Evolutionary conservation across 2,329 filamentous ascomycete genomes (phyloP).

Genomic region (Xenosphaeropsis pyriputrescens): DNA sequence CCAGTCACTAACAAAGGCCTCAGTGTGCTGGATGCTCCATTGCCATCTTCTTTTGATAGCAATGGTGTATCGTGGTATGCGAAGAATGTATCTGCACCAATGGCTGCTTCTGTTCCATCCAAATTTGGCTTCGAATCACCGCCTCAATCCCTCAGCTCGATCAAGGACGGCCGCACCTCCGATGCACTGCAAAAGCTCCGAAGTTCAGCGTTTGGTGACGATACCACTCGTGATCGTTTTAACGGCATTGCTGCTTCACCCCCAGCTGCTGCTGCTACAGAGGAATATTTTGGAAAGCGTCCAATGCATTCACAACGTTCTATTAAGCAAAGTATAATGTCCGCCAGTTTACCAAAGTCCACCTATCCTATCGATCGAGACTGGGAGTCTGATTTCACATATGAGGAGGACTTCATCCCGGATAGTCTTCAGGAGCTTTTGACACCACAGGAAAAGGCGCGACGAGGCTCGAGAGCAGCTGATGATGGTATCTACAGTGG

Average conservation of each 20-base stretch:
- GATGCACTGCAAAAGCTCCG: conserved; percentile 51
- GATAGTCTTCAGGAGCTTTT: conserved; percentile 51
- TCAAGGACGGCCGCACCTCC: conserved; percentile 43
- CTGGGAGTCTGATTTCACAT: conserved; percentile 57
- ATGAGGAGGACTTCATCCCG: conserved; percentile 83
- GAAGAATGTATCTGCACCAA: conserved; percentile 56
- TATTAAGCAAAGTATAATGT: conserved; percentile 51
- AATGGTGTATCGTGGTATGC: conserved; percentile 89
- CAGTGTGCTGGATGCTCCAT: conserved; percentile 85
- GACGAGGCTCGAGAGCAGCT: conserved; percentile 46
- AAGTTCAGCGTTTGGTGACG: conserved; percentile 48
- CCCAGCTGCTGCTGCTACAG: conserved; percentile 23
- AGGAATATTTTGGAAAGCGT: conserved; percentile 55
- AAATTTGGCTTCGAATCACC: conserved; percentile 84
- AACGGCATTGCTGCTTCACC: conserved; percentile 28
- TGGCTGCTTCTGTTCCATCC: conserved; percentile 83
- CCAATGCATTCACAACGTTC: conserved; percentile 54
- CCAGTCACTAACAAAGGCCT: conserved; percentile 56
- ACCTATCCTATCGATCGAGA: conserved; percentile 42
- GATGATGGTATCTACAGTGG: conserved; percentile 31
- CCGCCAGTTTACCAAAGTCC: conserved; percentile 53
- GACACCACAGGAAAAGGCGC: conserved; percentile 52
- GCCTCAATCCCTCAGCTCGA: conserved; percentile 54
- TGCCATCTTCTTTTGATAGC: conserved; percentile 91
- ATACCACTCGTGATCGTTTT: conserved; percentile 45